Percentiles rank a stretch among this genome's conserved stretches.
phyloP scores from a whole-genome alignment of 2,329 filamentous ascomycete genomes.

The Leptographium galeiforme region DNA sequence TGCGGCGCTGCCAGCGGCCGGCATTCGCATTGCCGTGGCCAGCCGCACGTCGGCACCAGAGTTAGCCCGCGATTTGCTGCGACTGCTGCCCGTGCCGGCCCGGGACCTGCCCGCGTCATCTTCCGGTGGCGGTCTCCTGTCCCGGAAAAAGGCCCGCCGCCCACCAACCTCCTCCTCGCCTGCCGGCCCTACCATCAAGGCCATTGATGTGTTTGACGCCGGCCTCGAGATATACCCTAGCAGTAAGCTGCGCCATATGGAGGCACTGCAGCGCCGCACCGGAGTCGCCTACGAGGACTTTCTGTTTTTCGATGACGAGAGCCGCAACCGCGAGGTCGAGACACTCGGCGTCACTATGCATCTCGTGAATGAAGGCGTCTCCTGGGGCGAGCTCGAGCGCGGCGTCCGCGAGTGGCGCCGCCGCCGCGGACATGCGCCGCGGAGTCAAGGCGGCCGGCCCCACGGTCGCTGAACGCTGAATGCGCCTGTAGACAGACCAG shows the following conservation, averaged over 20 bases:
- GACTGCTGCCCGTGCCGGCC: slow-evolving; percentile 48
- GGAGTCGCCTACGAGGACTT: slow-evolving; percentile 68
- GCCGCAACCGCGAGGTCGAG: slow-evolving; percentile 71
- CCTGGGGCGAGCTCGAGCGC: slow-evolving; percentile 60
- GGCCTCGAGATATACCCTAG: slow-evolving; percentile 58
- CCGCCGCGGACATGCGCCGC: slow-evolving; percentile 34
- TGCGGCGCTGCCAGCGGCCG: slow-evolving; percentile 36
- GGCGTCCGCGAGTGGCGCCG: slow-evolving; percentile 73
- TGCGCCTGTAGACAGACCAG: too few species aligned
- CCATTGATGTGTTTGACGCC: slow-evolving; percentile 47
- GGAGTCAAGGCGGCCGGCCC: not conserved
- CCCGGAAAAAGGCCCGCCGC: not conserved
- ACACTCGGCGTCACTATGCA: slow-evolving; percentile 71
- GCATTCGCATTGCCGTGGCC: slow-evolving; percentile 54
- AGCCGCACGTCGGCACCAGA: slow-evolving; percentile 71
- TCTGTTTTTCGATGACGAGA: slow-evolving; percentile 93
- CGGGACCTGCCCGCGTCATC: not conserved
- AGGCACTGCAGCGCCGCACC: slow-evolving; percentile 55
- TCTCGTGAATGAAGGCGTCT: slow-evolving; percentile 67
- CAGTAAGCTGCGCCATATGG: slow-evolving; percentile 77
- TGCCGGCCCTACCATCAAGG: not conserved
- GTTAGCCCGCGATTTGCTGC: slow-evolving; percentile 68
- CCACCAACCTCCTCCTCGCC: not conserved
- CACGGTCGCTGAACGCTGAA: too few species aligned
- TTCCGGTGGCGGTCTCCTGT: not conserved